Evolutionary conservation across 345 rosid species (phyloP).

Genomic region (Hibiscus syriacus): DNA sequence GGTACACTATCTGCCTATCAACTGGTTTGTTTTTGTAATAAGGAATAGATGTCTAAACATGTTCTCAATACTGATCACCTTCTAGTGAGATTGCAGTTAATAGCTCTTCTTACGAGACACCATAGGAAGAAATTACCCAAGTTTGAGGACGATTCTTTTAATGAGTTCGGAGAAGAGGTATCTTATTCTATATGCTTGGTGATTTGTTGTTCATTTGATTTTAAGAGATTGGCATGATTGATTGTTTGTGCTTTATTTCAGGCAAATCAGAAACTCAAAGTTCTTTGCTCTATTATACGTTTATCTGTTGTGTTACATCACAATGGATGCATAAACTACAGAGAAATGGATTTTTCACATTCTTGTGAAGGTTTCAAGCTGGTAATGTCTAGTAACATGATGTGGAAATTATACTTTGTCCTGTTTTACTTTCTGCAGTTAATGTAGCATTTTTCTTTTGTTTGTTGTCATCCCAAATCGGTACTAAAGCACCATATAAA

Average conservation of each 20-base stretch:
- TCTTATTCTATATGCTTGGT: not conserved
- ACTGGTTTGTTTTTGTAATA: not conserved
- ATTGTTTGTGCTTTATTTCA: constrained; percentile 15
- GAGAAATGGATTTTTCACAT: constrained; percentile 27
- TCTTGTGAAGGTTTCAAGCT: constrained; percentile 37
- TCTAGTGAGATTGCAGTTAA: constrained; percentile 33
- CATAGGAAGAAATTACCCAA: constrained; percentile 66
- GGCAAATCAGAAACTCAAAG: constrained; percentile 38
- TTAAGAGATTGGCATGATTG: not conserved
- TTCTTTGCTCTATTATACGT: constrained; percentile 44
- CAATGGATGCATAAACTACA: constrained; percentile 28
- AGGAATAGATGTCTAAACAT: not conserved
- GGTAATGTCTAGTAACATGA: constrained; percentile 23
- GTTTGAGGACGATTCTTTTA: constrained; percentile 27
- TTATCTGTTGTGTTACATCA: constrained; percentile 43
- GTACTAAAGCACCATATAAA: not conserved
- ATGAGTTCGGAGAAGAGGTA: constrained; percentile 40
- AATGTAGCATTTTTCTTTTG: not conserved
- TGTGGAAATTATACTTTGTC: not conserved
- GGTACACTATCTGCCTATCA: constrained; percentile 28
- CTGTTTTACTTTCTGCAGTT: not conserved
- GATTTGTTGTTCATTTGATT: not conserved
- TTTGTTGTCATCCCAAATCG: not conserved
- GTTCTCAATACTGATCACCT: constrained; percentile 12
- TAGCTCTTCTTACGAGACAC: constrained; percentile 55